Base-by-base conservation (phyloP, 305 asterid genomes). In the Rubia balearica region DNA sequence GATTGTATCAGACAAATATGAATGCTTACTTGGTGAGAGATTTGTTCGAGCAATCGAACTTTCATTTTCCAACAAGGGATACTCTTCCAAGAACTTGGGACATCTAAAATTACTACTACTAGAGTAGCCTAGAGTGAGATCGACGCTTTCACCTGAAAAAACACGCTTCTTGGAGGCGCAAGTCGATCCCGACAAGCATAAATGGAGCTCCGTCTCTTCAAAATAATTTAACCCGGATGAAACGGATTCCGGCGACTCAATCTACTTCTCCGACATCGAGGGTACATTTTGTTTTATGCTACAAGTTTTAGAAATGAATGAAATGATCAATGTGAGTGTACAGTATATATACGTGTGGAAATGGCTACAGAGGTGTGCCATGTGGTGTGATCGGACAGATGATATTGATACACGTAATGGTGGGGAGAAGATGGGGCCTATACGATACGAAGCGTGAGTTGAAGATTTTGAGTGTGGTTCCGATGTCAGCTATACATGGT, bases 171-270 rank as follows among this genome's bases (percentile, higher is more conserved):
- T 78, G 51, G 85, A 71, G 61, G 68, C 7, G 62, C 70, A 61
- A 57, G 49, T 69, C 71, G 67, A 7, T 7, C 87, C 83, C 8
- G 96, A 93, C 63, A 85, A 74, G 49, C 87, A 87, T 41, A 89
- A 76, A n/a, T 81, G 86, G 74, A 89, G 96, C 71, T 89, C 93
- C 22, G 96, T 89, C 69, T 74, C 84, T 4, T 74, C 74, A 17
- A 74, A 73, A 74, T 82, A 73, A 74, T 81, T 80, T 57, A 83
- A 74, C 80, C 83, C 83, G 72, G 16, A 11, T 6, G 46, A 73
- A 68, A 77, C 78, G 24, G 73, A 81, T 33, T 63, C 83, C 76
- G 75, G 69, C 67, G 67, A 72, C 73, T 66, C 38, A 10, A 43
- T 71, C 49, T 61, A 65, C 46, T 22, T 62, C 5, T 33, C 38